Conservation (phyloP, 148 eudicot genomes). For the Silene conica region DNA sequence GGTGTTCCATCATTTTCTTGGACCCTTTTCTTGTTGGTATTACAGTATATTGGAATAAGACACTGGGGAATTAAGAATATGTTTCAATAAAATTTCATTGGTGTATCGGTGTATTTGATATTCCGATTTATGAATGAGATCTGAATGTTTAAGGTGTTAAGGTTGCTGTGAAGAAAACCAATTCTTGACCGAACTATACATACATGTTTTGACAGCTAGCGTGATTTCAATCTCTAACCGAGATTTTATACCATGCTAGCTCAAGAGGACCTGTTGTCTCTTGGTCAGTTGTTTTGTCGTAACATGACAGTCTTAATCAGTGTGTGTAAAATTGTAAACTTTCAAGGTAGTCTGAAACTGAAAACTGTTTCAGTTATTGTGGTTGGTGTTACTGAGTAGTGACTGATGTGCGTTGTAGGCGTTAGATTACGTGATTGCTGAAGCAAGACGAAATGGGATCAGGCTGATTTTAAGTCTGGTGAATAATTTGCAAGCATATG, state of each 20-base stretch:
- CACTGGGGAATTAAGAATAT: neutral
- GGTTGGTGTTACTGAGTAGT: slow-evolving; percentile 29
- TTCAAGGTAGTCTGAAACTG: no score
- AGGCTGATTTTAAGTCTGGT: slow-evolving; percentile 66
- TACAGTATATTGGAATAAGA: neutral
- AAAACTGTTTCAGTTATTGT: no score
- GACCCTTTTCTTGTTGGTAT: neutral
- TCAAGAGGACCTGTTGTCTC: no score
- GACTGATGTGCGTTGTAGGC: slow-evolving; percentile 31
- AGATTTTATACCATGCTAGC: no score
- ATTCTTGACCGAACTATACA: no score
- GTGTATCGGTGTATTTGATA: neutral
- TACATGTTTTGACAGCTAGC: no score
- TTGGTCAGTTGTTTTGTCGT: no score
- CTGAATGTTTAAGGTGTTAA: neutral
- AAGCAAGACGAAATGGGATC: slow-evolving; percentile 57
- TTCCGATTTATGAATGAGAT: neutral
- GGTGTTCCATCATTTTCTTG: neutral
- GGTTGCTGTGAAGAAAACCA: neutral
- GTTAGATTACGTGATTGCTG: neutral
- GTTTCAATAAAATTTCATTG: neutral
- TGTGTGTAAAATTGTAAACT: no score
- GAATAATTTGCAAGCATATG: slow-evolving; percentile 80
- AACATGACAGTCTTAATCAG: no score
- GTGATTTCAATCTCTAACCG: no score